Conservation (phyloP, 192 early-diverging fungal species). For the Umbelopsis vinacea region DNA sequence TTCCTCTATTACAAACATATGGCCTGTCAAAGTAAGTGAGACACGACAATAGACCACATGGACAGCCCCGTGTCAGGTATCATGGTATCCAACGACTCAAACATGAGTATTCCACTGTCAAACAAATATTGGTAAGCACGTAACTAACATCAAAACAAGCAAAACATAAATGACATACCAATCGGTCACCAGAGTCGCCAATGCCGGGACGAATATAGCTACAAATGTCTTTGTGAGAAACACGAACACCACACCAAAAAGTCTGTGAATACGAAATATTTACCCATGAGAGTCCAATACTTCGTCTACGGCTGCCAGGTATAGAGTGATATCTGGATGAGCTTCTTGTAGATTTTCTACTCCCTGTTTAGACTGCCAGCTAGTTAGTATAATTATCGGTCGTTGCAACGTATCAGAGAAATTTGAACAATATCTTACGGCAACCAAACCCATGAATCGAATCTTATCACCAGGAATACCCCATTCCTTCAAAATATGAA, state of each 20-base stretch:
- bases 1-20: neutral
- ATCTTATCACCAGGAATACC: constrained; percentile 65
- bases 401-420: too few relatives aligned
- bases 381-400: too few relatives aligned
- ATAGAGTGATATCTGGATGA: constrained; percentile 63
- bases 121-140: neutral
- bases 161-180: constrained; percentile 27
- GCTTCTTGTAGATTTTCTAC: constrained; percentile 30
- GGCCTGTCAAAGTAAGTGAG: neutral
- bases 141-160: neutral
- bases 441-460: constrained; percentile 70
- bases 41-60: constrained; percentile 4
- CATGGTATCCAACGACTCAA: neutral
- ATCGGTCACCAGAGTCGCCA: constrained; percentile 73
- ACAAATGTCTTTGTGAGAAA: neutral
- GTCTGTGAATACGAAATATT: constrained; percentile 26
- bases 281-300: constrained; percentile 60
- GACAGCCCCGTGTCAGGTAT: constrained; percentile 5
- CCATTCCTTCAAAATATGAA: constrained; percentile 82
- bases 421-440: constrained; percentile 40
- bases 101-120: neutral
- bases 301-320: constrained; percentile 62
- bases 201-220: constrained; percentile 49
- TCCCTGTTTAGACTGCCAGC: constrained; percentile 38
- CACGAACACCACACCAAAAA: too few relatives aligned